These are phyloP conservation scores for Exserohilum turcica DNA, from an alignment of 2,329 filamentous ascomycete species.

Conservation along the genomic window DNA sequence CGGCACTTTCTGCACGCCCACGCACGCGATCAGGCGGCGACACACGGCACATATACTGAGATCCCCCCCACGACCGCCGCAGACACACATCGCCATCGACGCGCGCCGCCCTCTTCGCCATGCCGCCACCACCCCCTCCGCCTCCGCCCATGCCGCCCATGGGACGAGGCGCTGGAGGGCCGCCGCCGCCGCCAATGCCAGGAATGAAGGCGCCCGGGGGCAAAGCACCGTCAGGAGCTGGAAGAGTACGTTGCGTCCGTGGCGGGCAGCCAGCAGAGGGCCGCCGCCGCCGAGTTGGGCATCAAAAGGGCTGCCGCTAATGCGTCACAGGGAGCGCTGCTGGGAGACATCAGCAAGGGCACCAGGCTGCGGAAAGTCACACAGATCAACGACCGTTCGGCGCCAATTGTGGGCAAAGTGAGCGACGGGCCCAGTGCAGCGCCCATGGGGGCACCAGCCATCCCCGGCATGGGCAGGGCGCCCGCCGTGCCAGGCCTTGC, in stretches of 20 bases:
- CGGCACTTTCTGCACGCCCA: conserved; percentile 24
- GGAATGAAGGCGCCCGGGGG: conserved; percentile 41
- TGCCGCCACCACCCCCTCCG: conserved; percentile 44
- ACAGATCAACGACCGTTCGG: conserved; percentile 90
- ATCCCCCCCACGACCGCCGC: not conserved
- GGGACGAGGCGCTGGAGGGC: conserved; percentile 45
- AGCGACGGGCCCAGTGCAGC: conserved; percentile 63
- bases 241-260: conserved; percentile 37
- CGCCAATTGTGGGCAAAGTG: conserved; percentile 68
- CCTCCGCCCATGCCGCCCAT: conserved; percentile 47
- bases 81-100: conserved; percentile 1
- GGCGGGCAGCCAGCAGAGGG: not conserved
- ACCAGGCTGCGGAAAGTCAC: conserved; percentile 75
- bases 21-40: conserved; percentile 25
- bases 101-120: conserved; percentile 4
- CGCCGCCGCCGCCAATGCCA: conserved; percentile 46
- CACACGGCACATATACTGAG: conserved; percentile 6
- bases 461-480: conserved; percentile 64
- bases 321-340: conserved; percentile 72
- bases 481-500: conserved; percentile 67
- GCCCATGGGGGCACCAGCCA: conserved; percentile 75
- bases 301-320: conserved; percentile 29
- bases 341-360: conserved; percentile 87
- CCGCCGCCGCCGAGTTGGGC: not conserved
- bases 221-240: conserved; percentile 40